Percentiles rank a stretch among this genome's conserved stretches.
Evolutionary conservation across 345 rosid species (phyloP).

Genomic region (Toxicodendron radicans): DNA sequence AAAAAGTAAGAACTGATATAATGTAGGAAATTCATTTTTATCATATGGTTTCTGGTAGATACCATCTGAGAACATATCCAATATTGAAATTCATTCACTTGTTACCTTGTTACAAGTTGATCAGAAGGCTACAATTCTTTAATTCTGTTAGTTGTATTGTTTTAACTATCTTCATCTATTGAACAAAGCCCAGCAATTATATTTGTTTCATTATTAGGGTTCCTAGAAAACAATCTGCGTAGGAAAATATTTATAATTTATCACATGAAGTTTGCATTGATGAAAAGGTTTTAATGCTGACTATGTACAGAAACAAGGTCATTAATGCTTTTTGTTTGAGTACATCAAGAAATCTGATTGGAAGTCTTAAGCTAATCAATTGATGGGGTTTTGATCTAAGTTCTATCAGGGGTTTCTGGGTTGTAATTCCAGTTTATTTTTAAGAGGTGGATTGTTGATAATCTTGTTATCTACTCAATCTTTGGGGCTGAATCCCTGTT

Average conservation of each 20-base stretch:
- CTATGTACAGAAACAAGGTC: neutral
- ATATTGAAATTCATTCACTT: neutral
- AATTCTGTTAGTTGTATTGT: too few relatives aligned
- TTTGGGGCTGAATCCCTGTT: neutral
- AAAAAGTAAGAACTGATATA: neutral
- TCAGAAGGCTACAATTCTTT: neutral
- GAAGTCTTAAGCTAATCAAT: neutral
- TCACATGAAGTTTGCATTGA: neutral
- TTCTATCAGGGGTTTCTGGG: neutral
- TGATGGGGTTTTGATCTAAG: neutral
- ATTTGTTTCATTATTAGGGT: neutral
- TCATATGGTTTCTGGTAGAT: too few relatives aligned
- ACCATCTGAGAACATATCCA: neutral
- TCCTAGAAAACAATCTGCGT: neutral
- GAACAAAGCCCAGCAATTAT: neutral
- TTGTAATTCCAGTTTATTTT: neutral
- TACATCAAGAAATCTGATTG: neutral
- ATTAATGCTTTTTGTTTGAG: neutral
- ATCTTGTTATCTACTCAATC: neutral
- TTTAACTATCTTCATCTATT: too few relatives aligned
- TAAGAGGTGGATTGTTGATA: neutral
- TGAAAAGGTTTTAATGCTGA: neutral
- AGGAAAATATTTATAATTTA: neutral
- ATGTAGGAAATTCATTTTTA: neutral
- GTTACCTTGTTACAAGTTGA: neutral